phyloP scores from a whole-genome alignment of 2,329 filamentous ascomycete species.

The Bipolaris oryzae region DNA sequence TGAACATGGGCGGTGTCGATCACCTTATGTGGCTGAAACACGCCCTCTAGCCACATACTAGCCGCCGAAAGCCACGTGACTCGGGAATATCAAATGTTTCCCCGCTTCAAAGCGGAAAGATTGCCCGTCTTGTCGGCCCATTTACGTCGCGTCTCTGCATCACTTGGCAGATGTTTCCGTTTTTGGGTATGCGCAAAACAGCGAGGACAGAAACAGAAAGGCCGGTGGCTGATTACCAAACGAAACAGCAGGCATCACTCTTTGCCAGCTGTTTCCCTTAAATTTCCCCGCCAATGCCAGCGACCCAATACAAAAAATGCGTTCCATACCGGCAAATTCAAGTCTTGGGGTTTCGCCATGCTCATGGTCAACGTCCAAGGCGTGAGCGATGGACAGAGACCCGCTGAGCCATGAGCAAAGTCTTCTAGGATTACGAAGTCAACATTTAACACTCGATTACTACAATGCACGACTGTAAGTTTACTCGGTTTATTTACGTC shows the following conservation, averaged over 20 bases:
- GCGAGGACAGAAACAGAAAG: not conserved
- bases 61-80: not conserved
- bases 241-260: not conserved
- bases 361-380: not conserved
- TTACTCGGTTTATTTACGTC: not conserved
- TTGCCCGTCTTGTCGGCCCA: not conserved
- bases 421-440: not conserved
- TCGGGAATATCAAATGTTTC: not conserved
- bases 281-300: not conserved
- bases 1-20: not conserved
- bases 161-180: conserved; percentile 1
- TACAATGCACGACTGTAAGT: not conserved
- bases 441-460: not conserved
- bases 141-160: not conserved
- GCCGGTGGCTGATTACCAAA: conserved; percentile 10
- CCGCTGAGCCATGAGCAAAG: not conserved
- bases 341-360: not conserved
- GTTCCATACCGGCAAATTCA: not conserved
- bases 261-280: not conserved
- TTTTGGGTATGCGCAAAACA: not conserved
- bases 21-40: not conserved
- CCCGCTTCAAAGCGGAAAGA: not conserved
- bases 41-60: not conserved
- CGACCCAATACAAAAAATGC: not conserved
- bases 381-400: not conserved